A percentile compares a stretch with the other conserved stretches of the same genome.
Evolutionary conservation across 495 filamentous ascomycete genomes (phyloP).

Genomic region (Thozetella sp.): DNA sequence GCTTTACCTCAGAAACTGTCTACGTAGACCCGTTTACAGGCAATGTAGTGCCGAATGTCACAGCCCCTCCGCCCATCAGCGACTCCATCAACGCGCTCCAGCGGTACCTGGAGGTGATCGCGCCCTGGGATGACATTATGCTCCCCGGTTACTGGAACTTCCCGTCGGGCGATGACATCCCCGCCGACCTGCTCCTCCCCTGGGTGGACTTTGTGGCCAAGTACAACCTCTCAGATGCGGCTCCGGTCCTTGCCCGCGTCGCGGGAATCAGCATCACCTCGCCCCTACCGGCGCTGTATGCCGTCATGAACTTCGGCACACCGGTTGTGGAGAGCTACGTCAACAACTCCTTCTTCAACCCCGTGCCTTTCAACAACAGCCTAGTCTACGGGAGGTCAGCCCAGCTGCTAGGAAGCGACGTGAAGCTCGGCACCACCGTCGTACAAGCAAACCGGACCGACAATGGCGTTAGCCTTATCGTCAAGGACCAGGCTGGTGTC

Average conservation of each 20-base stretch:
- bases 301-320: constrained; percentile 37
- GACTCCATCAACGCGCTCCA: constrained; percentile 30
- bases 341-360: constrained; percentile 21
- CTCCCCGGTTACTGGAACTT: constrained; percentile 43
- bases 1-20: constrained; percentile 15
- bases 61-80: constrained; percentile 8
- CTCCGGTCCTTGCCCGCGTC: constrained; percentile 30
- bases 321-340: constrained; percentile 35
- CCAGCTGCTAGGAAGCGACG: constrained; percentile 30
- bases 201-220: constrained; percentile 48
- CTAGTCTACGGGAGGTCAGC: constrained; percentile 39
- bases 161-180: constrained; percentile 34
- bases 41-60: constrained; percentile 15
- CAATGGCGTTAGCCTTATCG: constrained; percentile 25
- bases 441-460: constrained; percentile 16
- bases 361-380: constrained; percentile 36
- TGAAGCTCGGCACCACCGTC: constrained; percentile 36
- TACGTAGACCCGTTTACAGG: constrained; percentile 47
- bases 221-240: constrained; percentile 20
- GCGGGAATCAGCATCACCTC: constrained; percentile 39
- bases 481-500: constrained; percentile 24
- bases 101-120: constrained; percentile 33
- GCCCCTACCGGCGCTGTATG: constrained; percentile 36
- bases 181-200: constrained; percentile 46
- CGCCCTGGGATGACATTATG: constrained; percentile 34